Base-by-base conservation (phyloP, 768 basidiomycete genomes). In the Solioccasus polychromus region DNA sequence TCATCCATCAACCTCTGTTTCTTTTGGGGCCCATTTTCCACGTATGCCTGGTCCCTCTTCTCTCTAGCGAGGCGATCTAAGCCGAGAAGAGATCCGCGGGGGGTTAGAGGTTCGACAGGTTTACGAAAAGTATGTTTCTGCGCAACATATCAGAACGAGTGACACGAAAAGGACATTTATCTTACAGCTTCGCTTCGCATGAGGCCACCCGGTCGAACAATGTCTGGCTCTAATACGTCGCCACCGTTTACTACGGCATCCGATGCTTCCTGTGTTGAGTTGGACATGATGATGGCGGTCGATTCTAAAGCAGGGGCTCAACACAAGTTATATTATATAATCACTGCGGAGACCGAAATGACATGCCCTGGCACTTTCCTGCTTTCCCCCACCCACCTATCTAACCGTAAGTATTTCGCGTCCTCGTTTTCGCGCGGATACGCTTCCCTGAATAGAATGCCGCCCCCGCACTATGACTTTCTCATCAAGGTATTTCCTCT, bases 401-500 rank as follows among this genome's bases (percentile, higher is more conserved):
- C 20, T 36, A 22, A 41, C 47, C 25, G 39, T 31, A 28, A 17
- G 44, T 28, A 17, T 12, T 2, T 17, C 1, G 29, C 10, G 5
- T 4, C 12, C 15, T 34, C 25, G 2, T 8, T 49, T 25, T 44
- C 31, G 20, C 10, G 30, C 36, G 14, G 24, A 4, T 31, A 9
- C 30, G 11, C 11, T 31, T 15, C 5, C 30, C n/a, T n/a, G n/a
- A 15, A 9, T 28, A 60, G 51, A 55, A 91, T 91, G 89, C 88
- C 89, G 41, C 87, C 89, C 45, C 88, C 91, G 41, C 92, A 96
- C 70, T 98, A 97, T 73, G 94, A 98, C 75, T 95, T 96, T 61
- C 79, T 94, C 69, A 91, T 93, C 82, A 94, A 89, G 76, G 89
- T 87, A 44, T 30, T 26, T 34, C 3, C 28, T 14, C 36, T n/a